Conservation (phyloP, 2,329 filamentous ascomycete species). For the Nannizzia gypsea region DNA sequence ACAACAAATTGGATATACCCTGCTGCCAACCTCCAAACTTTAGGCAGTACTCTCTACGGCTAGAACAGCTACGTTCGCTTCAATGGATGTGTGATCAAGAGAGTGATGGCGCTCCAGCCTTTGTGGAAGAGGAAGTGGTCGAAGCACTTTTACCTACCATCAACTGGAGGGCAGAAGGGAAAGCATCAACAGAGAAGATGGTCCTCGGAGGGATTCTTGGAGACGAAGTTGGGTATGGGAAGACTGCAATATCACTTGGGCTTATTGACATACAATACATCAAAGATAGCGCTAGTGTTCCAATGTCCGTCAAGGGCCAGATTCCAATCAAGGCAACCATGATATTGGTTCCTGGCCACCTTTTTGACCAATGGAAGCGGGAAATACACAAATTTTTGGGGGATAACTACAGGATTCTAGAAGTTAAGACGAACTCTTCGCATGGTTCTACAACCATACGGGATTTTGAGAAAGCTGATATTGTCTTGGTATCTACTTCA, state of each 20-base stretch:
- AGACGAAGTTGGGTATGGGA: constrained; percentile 55
- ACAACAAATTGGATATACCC: constrained; percentile 31
- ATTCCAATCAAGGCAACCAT: constrained; percentile 46
- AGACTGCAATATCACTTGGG: constrained; percentile 50
- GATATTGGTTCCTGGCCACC: constrained; percentile 45
- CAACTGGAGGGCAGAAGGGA: constrained; percentile 48
- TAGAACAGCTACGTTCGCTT: constrained; percentile 45
- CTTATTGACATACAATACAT: constrained; percentile 41
- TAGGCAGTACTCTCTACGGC: constrained; percentile 29
- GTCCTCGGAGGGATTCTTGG: constrained; percentile 51
- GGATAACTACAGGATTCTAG: constrained; percentile 33
- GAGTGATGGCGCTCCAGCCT: constrained; percentile 25
- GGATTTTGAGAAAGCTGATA: constrained; percentile 39
- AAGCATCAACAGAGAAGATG: constrained; percentile 20
- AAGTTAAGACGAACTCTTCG: constrained; percentile 30
- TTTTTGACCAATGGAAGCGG: constrained; percentile 46
- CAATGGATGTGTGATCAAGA: constrained; percentile 51
- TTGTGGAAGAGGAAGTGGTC: constrained; percentile 45
- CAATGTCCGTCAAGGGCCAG: constrained; percentile 14
- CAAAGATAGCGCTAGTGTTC: constrained; percentile 12
- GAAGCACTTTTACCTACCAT: constrained; percentile 42
- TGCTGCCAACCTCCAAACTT: constrained; percentile 28
- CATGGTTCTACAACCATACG: constrained; percentile 34
- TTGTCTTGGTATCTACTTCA: constrained; percentile 45
- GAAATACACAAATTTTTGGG: constrained; percentile 45